Percentiles rank a stretch among this genome's conserved stretches.
phyloP scores from a whole-genome alignment of 495 filamentous ascomycete species.

The Penicillium antarcticum region DNA sequence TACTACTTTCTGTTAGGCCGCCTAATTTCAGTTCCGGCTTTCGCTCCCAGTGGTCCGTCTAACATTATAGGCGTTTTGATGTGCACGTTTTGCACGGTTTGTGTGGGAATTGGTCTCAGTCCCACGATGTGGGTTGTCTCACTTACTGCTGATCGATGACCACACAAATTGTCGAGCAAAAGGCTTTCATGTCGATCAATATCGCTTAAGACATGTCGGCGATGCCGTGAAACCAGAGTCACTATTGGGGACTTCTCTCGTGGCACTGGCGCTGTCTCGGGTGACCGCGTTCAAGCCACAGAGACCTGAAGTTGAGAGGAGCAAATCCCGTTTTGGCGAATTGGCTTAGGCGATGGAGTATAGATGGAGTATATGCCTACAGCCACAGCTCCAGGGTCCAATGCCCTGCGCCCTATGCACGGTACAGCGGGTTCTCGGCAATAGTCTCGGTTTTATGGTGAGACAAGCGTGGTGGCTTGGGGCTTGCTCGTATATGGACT shows the following conservation, averaged over 20 bases:
- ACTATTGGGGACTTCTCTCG: not conserved
- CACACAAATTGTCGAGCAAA: not conserved
- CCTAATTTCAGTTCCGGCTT: too few species aligned
- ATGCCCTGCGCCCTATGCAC: not conserved
- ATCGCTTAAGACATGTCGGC: not conserved
- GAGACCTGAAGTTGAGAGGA: not conserved
- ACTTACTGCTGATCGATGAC: conserved; percentile 9
- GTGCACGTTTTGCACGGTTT: too few species aligned
- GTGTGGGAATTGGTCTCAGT: not conserved
- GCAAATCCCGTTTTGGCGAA: too few species aligned
- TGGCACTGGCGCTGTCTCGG: conserved; percentile 3
- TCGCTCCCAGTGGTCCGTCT: too few species aligned
- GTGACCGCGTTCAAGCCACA: not conserved
- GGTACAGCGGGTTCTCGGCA: not conserved
- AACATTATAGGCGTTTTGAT: too few species aligned
- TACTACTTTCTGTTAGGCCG: too few species aligned
- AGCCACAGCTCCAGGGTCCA: not conserved
- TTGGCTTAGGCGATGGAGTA: not conserved
- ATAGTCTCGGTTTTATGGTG: not conserved
- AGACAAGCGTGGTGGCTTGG: not conserved
- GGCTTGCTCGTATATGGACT: too few species aligned
- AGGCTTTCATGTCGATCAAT: not conserved
- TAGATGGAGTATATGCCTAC: not conserved
- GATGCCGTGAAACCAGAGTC: not conserved
- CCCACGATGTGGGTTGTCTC: conserved; percentile 10